Percentiles rank a stretch among this genome's conserved stretches.
phyloP scores from a whole-genome alignment of 345 rosid species.

The Chamaenerion angustifolium region DNA sequence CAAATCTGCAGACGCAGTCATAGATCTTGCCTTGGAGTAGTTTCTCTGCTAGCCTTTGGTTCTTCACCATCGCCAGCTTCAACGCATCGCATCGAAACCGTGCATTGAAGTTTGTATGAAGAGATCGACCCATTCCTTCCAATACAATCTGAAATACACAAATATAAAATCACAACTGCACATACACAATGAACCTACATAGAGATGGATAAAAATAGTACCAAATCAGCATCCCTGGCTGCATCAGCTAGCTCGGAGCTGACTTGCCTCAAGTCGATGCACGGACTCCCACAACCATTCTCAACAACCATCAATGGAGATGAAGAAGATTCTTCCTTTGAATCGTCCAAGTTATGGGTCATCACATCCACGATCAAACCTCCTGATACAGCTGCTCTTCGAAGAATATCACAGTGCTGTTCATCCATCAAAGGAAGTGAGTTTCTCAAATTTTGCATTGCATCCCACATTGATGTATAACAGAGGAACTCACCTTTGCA shows the following conservation, averaged over 20 bases:
- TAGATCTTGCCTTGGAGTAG: conserved; percentile 72
- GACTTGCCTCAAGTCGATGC: conserved; percentile 95
- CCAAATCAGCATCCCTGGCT: conserved; percentile 90
- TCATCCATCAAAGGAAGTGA: background rate
- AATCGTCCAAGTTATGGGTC: conserved; percentile 36
- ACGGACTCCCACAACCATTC: conserved; percentile 98
- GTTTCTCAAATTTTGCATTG: no score
- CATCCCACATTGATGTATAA: no score
- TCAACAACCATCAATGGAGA: conserved; percentile 95
- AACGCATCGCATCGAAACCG: conserved; percentile 15
- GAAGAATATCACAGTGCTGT: conserved; percentile 90
- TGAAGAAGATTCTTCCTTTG: conserved; percentile 47
- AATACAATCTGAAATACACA: conserved; percentile 46
- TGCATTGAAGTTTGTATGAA: conserved; percentile 82
- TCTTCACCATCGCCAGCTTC: conserved; percentile 98
- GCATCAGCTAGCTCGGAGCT: conserved; percentile 98
- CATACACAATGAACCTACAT: no score
- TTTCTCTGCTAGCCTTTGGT: conserved; percentile 88
- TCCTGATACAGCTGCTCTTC: conserved; percentile 92
- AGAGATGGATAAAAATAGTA: conserved; percentile 10
- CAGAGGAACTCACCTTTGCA: conserved; percentile 50
- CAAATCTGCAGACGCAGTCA: conserved; percentile 86
- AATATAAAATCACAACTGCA: no score
- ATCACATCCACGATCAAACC: conserved; percentile 91
- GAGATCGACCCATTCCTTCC: conserved; percentile 99